These are phyloP conservation scores for Aspergillus pseudoviridinutans DNA, from an alignment of 2,329 filamentous ascomycete species.

Conservation along the genomic window DNA sequence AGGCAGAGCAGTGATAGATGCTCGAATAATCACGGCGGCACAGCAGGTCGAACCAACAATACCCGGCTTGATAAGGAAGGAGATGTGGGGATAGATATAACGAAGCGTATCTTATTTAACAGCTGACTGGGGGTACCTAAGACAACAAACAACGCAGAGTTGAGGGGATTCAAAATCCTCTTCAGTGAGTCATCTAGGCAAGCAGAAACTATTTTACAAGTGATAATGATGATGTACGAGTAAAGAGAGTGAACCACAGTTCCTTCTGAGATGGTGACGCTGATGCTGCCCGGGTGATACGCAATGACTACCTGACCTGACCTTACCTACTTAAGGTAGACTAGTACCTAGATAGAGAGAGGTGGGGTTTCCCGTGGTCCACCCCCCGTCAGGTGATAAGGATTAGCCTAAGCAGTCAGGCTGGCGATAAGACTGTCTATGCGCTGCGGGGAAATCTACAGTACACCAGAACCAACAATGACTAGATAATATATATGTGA, in stretches of 20 bases:
- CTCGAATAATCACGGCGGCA: background rate
- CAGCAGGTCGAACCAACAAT: background rate
- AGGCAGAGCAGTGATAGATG: background rate
- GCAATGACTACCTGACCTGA: background rate
- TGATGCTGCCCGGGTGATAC: background rate
- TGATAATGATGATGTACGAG: constrained; percentile 7
- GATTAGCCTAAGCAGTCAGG: background rate
- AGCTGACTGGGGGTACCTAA: background rate
- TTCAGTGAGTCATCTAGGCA: background rate
- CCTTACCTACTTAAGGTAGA: background rate
- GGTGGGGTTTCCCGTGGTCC: background rate
- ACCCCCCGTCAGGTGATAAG: background rate
- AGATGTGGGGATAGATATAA: background rate
- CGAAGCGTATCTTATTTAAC: background rate
- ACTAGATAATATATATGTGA: background rate
- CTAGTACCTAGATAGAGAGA: background rate
- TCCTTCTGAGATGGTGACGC: background rate
- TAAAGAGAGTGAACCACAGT: background rate
- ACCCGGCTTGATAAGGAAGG: background rate
- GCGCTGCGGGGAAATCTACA: background rate
- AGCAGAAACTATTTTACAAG: background rate
- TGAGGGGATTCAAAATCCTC: background rate
- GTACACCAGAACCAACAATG: too few species aligned
- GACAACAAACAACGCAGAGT: background rate
- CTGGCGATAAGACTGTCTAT: background rate